Conservation (phyloP, 495 filamentous ascomycete species). For the Neurospora cerealis region DNA sequence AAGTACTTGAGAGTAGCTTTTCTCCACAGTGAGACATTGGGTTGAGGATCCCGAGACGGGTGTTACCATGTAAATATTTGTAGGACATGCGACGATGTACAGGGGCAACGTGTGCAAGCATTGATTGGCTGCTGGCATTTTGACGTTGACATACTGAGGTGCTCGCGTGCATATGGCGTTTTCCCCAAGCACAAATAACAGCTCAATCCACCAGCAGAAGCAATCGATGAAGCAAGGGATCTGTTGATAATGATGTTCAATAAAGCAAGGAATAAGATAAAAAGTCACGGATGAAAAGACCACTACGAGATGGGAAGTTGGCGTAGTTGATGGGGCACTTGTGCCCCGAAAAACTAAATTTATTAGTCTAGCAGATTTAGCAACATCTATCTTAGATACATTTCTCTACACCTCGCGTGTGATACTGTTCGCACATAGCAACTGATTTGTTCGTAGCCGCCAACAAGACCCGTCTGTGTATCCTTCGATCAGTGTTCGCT, state of each 20-base stretch:
- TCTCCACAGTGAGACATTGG: background rate
- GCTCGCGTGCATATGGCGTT: background rate
- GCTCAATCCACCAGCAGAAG: background rate
- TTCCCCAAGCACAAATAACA: background rate
- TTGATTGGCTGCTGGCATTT: background rate
- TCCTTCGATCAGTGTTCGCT: background rate
- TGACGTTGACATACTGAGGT: background rate
- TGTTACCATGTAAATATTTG: background rate
- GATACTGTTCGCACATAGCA: background rate
- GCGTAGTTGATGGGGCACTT: slow-evolving; percentile 24
- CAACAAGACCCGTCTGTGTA: background rate
- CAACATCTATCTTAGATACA: background rate
- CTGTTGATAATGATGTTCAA: background rate
- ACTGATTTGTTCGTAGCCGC: background rate
- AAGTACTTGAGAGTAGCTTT: background rate
- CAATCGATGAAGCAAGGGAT: background rate
- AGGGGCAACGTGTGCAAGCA: background rate
- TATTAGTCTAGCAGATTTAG: slow-evolving; percentile 19
- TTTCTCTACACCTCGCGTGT: background rate
- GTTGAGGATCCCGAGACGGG: background rate
- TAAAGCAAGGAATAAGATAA: background rate
- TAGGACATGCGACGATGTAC: background rate
- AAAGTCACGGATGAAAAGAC: background rate
- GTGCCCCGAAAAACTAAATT: slow-evolving; percentile 24
- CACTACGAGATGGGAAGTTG: background rate